Conservation (phyloP, 306 rosid species). For the Vigna hirtella region DNA sequence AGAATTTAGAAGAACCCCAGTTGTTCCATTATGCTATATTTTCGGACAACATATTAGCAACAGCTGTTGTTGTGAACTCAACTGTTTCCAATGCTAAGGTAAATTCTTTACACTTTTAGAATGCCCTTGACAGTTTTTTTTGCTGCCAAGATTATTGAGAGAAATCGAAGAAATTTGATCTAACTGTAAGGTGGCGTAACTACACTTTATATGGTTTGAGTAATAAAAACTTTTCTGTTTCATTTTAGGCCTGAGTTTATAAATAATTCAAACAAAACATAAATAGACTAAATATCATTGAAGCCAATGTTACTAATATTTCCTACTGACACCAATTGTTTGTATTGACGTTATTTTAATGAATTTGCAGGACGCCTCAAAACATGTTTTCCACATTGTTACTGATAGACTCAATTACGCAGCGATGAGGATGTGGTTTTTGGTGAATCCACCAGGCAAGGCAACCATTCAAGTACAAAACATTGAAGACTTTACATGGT, state of each 20-base stretch:
- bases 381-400: constrained; percentile 90
- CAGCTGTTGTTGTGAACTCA: constrained; percentile 93
- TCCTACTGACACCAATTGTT: constrained; percentile 41
- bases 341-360: constrained; percentile 33
- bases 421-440: constrained; percentile 99
- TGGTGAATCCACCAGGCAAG: constrained; percentile 81
- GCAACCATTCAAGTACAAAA: constrained; percentile 89
- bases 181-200: constrained; percentile 24
- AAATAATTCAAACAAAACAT: background rate
- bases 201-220: background rate
- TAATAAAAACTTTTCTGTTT: constrained; percentile 13
- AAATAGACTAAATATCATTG: background rate
- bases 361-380: constrained; percentile 75
- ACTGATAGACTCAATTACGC: constrained; percentile 94
- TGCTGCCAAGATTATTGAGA: constrained; percentile 9
- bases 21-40: constrained; percentile 89
- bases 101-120: constrained; percentile 16
- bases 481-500: constrained; percentile 92
- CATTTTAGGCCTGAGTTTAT: background rate
- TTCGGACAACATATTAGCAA: constrained; percentile 92
- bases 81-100: constrained; percentile 83
- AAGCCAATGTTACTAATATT: background rate
- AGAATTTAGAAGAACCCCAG: constrained; percentile 76
- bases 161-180: background rate
- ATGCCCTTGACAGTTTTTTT: constrained; percentile 1